Base-by-base conservation (phyloP, 2,329 filamentous ascomycete genomes). In the Akanthomyces lecanii region DNA sequence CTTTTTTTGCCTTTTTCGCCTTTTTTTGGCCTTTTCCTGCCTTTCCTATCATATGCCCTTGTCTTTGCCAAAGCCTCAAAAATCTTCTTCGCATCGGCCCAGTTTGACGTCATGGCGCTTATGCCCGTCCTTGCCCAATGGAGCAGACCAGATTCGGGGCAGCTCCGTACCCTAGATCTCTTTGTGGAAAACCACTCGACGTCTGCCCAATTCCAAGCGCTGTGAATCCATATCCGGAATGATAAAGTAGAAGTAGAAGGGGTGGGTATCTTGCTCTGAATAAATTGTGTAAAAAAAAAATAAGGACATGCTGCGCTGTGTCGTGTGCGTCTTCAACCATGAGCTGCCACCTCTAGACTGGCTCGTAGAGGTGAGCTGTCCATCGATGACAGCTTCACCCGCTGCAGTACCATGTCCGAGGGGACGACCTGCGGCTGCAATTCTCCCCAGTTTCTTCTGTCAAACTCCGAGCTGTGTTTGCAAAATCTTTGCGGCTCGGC, bases 351-450 rank as follows among this genome's bases (percentile, higher is more conserved):
- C 1, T 18, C 12, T 3, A 16, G 51, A 10, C 30, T 36, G 21
- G 14, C 4, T 14, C 4, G 38, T 16, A 50, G 6, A 14, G 42
- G 51, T 18, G 33, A 28, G 7, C 10, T 30, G 6, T 44, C 45
- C 21, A 54, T 21, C 5, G 40, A 11, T 25, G 63, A 50, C 6
- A 53, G 7, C 16, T 50, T 56, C 16, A 56, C 56, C 47, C 30
- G 45, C 14, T 53, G 7, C 51, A 51, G 5, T 10, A 65, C 50
- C 55, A 65, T 61, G n/a, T 63, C 64, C 5, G 16, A 10, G 48
- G 66, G 47, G 4, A 69, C 66, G 2, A 69, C 60, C 62, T 70
- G 69, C 16, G 69, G 68, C 62, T 71, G 69, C 10, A 65, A 52
- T 12, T 71, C 69, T 3, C 69, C 69, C 55, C 69, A 48, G 51